phyloP scores from a whole-genome alignment of 179 eudicot species.

The Amaranthus tricolor region DNA sequence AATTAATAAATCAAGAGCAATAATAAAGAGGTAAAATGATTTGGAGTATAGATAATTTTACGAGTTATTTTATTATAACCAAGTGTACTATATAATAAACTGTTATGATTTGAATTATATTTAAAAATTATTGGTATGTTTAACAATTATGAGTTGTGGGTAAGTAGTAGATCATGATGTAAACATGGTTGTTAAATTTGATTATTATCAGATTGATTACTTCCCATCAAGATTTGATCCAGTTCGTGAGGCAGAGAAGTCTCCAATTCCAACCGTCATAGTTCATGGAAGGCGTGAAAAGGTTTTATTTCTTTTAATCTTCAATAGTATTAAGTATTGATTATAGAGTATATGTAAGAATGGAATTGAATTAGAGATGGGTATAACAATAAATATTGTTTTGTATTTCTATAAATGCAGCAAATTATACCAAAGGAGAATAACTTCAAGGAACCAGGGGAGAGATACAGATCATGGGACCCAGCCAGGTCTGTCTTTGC shows the following conservation, averaged over 20 bases:
- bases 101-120: no score
- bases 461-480: slow-evolving; percentile 66
- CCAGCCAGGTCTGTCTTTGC: slow-evolving; percentile 56
- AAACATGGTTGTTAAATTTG: neutral
- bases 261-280: slow-evolving; percentile 30
- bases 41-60: no score
- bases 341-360: no score
- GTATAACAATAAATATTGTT: neutral
- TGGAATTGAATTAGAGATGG: neutral
- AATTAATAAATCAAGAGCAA: no score
- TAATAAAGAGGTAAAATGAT: no score
- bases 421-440: slow-evolving; percentile 78
- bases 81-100: no score
- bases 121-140: no score
- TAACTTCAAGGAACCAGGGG: slow-evolving; percentile 94
- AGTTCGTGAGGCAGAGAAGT: slow-evolving; percentile 42
- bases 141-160: neutral
- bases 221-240: slow-evolving; percentile 48
- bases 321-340: no score
- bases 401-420: slow-evolving; percentile 32
- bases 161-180: no score
- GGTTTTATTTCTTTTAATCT: slow-evolving; percentile 15
- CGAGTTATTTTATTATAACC: no score
- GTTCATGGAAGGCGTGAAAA: slow-evolving; percentile 38
- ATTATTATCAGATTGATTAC: slow-evolving; percentile 32